A percentile compares a stretch with the other conserved stretches of the same genome.
phyloP scores from a whole-genome alignment of 805 yeast species.

The Zygoascus biomembranicola region DNA sequence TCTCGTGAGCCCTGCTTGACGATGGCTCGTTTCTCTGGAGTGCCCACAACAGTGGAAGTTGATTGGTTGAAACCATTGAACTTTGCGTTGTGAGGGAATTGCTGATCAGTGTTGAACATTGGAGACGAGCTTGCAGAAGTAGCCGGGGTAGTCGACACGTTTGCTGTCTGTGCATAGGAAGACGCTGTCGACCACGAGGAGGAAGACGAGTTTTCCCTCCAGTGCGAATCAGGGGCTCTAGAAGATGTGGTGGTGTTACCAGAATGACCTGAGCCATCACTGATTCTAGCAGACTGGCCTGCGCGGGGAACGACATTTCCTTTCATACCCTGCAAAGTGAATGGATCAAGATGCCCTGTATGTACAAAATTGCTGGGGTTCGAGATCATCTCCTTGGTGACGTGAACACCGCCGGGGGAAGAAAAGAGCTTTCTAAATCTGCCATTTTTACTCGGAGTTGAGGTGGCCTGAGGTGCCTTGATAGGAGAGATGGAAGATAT shows the following conservation, averaged over 20 bases:
- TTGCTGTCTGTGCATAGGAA: background rate
- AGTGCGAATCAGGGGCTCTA: background rate
- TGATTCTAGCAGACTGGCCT: background rate
- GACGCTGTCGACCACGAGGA: slow-evolving; percentile 1
- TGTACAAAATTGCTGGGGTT: slow-evolving; percentile 20
- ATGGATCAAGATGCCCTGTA: slow-evolving; percentile 16
- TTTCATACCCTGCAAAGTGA: background rate
- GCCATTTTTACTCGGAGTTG: background rate
- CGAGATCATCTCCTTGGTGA: slow-evolving; percentile 14
- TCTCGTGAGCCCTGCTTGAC: slow-evolving; percentile 12
- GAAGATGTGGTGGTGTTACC: background rate
- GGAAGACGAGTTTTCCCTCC: slow-evolving; percentile 3
- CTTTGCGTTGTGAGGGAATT: background rate
- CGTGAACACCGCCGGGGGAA: background rate
- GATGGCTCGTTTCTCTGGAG: background rate
- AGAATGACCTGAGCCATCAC: background rate
- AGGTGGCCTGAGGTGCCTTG: background rate
- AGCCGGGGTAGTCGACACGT: background rate
- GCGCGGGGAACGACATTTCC: background rate
- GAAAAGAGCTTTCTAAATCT: background rate
- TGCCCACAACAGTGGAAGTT: background rate
- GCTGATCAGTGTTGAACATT: background rate
- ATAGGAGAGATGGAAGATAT: background rate
- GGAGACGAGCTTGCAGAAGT: slow-evolving; percentile 1
- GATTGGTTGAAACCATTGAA: background rate